Percentiles rank a stretch among this genome's conserved stretches.
Evolutionary conservation across 371 early-diverging fungal genomes (phyloP).

Genomic region (Zychaea mexicana): DNA sequence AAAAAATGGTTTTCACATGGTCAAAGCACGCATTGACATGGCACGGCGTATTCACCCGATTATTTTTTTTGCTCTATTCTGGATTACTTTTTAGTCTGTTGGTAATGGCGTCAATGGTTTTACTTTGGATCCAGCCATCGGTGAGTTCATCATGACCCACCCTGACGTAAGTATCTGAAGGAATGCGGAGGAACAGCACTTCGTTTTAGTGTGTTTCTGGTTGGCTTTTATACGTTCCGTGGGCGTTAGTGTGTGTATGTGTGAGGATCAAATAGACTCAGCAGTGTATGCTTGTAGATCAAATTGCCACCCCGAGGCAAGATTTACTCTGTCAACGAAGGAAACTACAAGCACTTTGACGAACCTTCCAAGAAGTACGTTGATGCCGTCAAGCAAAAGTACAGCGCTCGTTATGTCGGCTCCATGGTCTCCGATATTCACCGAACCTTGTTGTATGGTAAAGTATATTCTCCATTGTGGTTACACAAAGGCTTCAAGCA

Average conservation of each 20-base stretch:
- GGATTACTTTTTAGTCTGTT: slow-evolving; percentile 74
- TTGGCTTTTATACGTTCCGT: no score
- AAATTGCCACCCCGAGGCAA: slow-evolving; percentile 83
- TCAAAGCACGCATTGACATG: slow-evolving; percentile 6
- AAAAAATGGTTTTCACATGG: slow-evolving; percentile 14
- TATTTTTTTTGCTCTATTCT: neutral
- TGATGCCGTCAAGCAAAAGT: slow-evolving; percentile 86
- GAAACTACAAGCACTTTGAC: slow-evolving; percentile 94
- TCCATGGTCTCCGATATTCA: slow-evolving; percentile 99
- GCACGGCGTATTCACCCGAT: slow-evolving; percentile 14
- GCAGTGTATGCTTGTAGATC: slow-evolving; percentile 49
- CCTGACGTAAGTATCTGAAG: slow-evolving; percentile 62
- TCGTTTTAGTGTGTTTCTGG: no score
- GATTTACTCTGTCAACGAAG: slow-evolving; percentile 98
- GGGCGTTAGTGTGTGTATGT: no score
- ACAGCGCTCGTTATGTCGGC: slow-evolving; percentile 96
- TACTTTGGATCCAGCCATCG: slow-evolving; percentile 95
- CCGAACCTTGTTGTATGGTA: slow-evolving; percentile 92
- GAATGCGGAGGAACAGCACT: neutral
- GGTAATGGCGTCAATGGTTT: slow-evolving; percentile 94
- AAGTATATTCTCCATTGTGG: neutral
- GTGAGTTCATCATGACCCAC: slow-evolving; percentile 97
- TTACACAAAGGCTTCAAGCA: no score
- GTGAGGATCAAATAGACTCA: neutral
- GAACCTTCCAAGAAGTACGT: slow-evolving; percentile 89